Percentiles rank a stretch among this genome's conserved stretches.
Conservation (phyloP, 1,284 basidiomycete genomes). For the Testicularia cyperi region DNA sequence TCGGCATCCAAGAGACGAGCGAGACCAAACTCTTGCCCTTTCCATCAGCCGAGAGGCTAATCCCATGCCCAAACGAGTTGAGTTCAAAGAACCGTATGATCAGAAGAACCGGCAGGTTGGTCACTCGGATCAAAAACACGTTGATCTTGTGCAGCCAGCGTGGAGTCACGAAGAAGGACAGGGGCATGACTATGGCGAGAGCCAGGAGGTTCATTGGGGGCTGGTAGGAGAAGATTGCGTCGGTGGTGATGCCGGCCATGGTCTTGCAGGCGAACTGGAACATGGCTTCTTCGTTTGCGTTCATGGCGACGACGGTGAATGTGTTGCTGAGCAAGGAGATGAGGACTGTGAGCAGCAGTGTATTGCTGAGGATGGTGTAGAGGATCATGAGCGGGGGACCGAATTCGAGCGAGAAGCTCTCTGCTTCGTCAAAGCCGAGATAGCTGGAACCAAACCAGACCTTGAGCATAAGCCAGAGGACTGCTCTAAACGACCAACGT, state of each 20-base stretch:
- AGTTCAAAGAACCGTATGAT: slow-evolving; percentile 80
- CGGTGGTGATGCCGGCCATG: slow-evolving; percentile 72
- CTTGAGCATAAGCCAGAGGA: slow-evolving; percentile 87
- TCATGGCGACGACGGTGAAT: slow-evolving; percentile 84
- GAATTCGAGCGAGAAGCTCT: slow-evolving; percentile 73
- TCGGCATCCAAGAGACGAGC: slow-evolving; percentile 15
- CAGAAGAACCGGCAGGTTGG: slow-evolving; percentile 82
- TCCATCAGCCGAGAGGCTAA: slow-evolving; percentile 45
- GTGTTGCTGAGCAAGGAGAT: slow-evolving; percentile 85
- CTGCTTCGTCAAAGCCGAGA: slow-evolving; percentile 42
- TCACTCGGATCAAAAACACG: slow-evolving; percentile 66
- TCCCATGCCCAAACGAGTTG: slow-evolving; percentile 61
- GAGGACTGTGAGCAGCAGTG: slow-evolving; percentile 70
- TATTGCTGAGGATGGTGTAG: slow-evolving; percentile 65
- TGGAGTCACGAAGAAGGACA: slow-evolving; percentile 36
- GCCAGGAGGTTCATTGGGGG: slow-evolving; percentile 68
- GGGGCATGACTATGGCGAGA: slow-evolving; percentile 37
- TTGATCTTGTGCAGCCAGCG: slow-evolving; percentile 67
- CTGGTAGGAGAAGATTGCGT: slow-evolving; percentile 88
- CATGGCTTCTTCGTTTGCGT: slow-evolving; percentile 90
- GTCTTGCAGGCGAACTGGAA: slow-evolving; percentile 73
- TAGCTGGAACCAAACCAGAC: slow-evolving; percentile 65
- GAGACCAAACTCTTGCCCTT: slow-evolving; percentile 26
- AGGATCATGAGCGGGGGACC: slow-evolving; percentile 79
- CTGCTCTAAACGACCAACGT: slow-evolving; percentile 64